Evolutionary conservation across 441 rosid genomes (phyloP).

Genomic region (Biscutella laevigata): DNA sequence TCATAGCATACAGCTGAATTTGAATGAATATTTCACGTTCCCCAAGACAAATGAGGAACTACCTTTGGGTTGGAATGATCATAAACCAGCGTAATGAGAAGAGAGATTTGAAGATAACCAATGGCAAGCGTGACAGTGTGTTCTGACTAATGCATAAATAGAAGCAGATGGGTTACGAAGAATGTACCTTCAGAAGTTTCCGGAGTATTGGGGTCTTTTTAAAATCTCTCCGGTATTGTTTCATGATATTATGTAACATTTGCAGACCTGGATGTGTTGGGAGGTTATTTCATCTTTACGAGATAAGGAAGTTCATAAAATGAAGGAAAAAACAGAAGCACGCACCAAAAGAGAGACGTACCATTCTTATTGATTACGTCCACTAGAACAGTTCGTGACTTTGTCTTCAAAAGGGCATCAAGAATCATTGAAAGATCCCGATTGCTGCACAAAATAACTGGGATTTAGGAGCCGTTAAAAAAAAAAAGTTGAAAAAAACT

Average conservation of each 20-base stretch:
- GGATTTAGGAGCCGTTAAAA: constrained; percentile 24
- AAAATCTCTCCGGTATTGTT: constrained; percentile 80
- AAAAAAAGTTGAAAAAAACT: no score
- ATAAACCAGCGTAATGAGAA: not conserved
- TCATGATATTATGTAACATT: constrained; percentile 95
- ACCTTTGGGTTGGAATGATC: constrained; percentile 8
- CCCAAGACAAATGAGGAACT: constrained; percentile 3
- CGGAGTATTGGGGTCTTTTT: constrained; percentile 94
- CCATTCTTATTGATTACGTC: constrained; percentile 94
- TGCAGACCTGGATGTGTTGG: constrained; percentile 57
- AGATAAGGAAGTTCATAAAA: constrained; percentile 2
- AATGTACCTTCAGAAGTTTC: constrained; percentile 84
- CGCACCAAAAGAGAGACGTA: constrained; percentile 26
- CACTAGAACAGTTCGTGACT: constrained; percentile 61
- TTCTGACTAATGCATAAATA: not conserved
- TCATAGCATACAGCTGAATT: not conserved
- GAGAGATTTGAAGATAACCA: not conserved
- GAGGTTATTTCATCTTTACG: constrained; percentile 16
- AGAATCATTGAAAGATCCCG: constrained; percentile 98
- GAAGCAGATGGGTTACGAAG: constrained; percentile 5
- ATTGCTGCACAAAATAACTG: constrained; percentile 49
- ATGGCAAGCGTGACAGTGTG: constrained; percentile 4
- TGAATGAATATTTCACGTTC: not conserved
- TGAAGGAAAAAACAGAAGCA: not conserved
- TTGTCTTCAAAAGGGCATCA: constrained; percentile 92